A percentile compares a stretch with the other conserved stretches of the same genome.
These are phyloP conservation scores for Mycena haematopus DNA, from an alignment of 768 basidiomycete genomes.

Conservation along the genomic window DNA sequence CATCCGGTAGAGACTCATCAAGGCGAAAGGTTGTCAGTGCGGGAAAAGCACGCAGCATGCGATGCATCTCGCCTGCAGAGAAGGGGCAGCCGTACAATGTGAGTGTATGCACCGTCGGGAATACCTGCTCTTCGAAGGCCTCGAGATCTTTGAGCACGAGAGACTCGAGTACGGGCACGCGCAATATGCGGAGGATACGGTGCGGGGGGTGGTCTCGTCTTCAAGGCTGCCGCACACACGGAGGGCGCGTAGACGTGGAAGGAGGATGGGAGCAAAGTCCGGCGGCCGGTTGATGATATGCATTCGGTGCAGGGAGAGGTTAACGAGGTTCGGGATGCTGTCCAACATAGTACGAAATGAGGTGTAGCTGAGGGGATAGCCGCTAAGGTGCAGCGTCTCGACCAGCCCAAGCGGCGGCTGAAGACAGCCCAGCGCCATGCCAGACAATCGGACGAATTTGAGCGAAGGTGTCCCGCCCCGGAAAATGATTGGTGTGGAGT, in stretches of 20 bases:
- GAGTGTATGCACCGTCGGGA: slow-evolving; percentile 43
- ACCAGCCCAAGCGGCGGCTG: slow-evolving; percentile 44
- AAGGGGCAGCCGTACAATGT: slow-evolving; percentile 43
- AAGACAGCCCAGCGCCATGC: slow-evolving; percentile 46
- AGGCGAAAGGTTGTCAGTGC: slow-evolving; percentile 40
- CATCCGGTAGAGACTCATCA: slow-evolving; percentile 41
- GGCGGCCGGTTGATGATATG: slow-evolving; percentile 33
- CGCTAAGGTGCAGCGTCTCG: slow-evolving; percentile 52
- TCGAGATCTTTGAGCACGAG: slow-evolving; percentile 44
- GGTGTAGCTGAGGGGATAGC: slow-evolving; percentile 44
- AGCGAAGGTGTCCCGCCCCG: slow-evolving; percentile 40
- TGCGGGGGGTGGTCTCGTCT: slow-evolving; percentile 28
- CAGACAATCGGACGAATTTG: slow-evolving; percentile 49
- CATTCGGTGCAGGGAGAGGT: slow-evolving; percentile 50
- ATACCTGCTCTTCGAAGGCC: slow-evolving; percentile 39
- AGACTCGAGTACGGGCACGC: slow-evolving; percentile 43
- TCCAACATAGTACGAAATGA: slow-evolving; percentile 45
- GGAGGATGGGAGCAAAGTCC: slow-evolving; percentile 35
- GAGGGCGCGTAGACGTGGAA: slow-evolving; percentile 46
- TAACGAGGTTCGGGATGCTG: slow-evolving; percentile 43
- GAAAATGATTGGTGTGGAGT: slow-evolving; percentile 40
- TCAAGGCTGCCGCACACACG: slow-evolving; percentile 45
- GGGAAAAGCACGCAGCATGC: slow-evolving; percentile 45
- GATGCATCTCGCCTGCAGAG: slow-evolving; percentile 37
- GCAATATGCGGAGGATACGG: slow-evolving; percentile 44